phyloP scores from a whole-genome alignment of 2,329 filamentous ascomycete species.

The Hymenoscyphus fructigenus region DNA sequence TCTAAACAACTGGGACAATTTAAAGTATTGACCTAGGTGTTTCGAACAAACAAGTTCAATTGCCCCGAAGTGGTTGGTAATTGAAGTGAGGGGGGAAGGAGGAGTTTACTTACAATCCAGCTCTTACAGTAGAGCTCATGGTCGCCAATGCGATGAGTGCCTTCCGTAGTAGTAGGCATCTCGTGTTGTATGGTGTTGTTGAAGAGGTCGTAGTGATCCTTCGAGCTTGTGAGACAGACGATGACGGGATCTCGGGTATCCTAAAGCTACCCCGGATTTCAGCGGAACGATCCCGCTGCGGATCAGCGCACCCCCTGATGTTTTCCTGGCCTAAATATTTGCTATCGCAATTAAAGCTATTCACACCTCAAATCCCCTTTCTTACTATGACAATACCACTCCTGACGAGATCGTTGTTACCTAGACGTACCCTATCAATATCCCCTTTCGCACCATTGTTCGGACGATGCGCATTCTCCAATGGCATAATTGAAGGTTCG shows the following conservation, averaged over 20 bases:
- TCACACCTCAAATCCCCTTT: background rate
- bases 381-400: background rate
- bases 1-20: no score
- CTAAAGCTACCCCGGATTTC: background rate
- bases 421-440: background rate
- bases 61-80: background rate
- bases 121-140: conserved; percentile 36
- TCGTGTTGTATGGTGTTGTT: conserved; percentile 6
- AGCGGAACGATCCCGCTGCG: background rate
- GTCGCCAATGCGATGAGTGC: conserved; percentile 33
- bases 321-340: background rate
- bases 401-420: background rate
- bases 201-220: background rate
- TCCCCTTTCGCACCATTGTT: conserved; percentile 9
- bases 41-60: no score
- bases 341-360: background rate
- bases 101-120: conserved; percentile 31
- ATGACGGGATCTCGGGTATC: background rate
- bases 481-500: conserved; percentile 25
- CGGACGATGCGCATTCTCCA: conserved; percentile 12
- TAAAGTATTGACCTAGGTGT: background rate
- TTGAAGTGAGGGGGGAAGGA: background rate
- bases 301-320: background rate
- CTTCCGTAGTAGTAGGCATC: conserved; percentile 36
- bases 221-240: background rate